Conservation (phyloP, 768 basidiomycete species). For the Kwoniella newhampshirensis region DNA sequence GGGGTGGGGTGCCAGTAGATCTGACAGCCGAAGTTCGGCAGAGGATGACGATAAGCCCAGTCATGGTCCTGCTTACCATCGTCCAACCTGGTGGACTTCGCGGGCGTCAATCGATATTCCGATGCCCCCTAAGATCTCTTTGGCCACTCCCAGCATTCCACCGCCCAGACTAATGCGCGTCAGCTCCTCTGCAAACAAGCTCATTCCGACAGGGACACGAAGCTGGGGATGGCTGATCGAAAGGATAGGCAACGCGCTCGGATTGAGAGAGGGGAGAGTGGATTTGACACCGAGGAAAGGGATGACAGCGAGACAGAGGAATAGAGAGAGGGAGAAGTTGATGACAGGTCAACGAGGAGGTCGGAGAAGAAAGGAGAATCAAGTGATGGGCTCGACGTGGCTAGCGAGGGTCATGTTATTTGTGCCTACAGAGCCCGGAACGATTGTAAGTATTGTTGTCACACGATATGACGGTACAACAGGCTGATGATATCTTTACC, state of each 20-base stretch:
- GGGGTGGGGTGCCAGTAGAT: conserved; percentile 20
- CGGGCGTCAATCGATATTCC: conserved; percentile 1
- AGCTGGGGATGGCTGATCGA: conserved; percentile 31
- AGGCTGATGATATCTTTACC: not conserved
- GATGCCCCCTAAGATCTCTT: conserved; percentile 26
- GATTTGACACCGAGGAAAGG: conserved; percentile 9
- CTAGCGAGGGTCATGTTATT: conserved; percentile 26
- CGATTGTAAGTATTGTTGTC: conserved; percentile 31
- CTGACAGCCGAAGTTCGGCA: conserved; percentile 22
- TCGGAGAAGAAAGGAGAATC: conserved; percentile 10
- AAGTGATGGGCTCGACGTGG: conserved; percentile 30
- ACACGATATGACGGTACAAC: too few species aligned
- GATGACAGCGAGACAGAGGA: conserved; percentile 18
- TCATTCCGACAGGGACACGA: conserved; percentile 31
- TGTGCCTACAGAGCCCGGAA: conserved; percentile 36
- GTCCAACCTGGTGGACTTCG: conserved; percentile 25
- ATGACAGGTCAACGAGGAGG: conserved; percentile 12
- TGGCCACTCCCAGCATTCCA: not conserved
- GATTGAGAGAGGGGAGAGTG: conserved; percentile 2
- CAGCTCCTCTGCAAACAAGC: conserved; percentile 7
- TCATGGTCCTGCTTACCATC: conserved; percentile 4
- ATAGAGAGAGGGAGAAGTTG: conserved; percentile 35
- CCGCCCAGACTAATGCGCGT: conserved; percentile 10
- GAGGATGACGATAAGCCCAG: conserved; percentile 24
- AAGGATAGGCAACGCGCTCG: not conserved